These are phyloP conservation scores for Blastocystis sp. DNA, from an alignment of 352 stramenopile genomes.

Conservation along the genomic window DNA sequence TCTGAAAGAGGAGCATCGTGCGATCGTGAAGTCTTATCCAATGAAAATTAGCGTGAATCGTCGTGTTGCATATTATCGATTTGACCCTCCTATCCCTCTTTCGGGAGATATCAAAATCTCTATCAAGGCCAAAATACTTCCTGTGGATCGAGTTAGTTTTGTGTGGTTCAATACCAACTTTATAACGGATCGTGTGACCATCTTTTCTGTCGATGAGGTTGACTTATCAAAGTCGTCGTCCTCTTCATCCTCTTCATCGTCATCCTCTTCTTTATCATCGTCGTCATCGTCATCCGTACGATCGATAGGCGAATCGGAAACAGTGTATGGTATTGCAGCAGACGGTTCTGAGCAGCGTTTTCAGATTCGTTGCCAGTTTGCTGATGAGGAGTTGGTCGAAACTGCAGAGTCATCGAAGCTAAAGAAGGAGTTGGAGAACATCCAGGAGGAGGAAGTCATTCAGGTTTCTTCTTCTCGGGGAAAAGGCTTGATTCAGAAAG, in stretches of 20 bases:
- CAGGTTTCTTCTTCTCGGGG: background rate
- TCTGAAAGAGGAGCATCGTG: conserved; percentile 12
- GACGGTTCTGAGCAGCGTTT: background rate
- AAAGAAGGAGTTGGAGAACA: background rate
- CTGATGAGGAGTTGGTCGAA: background rate
- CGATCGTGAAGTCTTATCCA: background rate
- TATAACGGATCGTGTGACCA: background rate
- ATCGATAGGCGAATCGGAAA: background rate
- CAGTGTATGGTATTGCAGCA: background rate
- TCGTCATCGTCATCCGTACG: background rate
- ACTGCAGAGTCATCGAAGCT: background rate
- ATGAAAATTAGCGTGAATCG: background rate
- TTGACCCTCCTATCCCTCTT: background rate
- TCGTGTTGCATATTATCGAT: background rate
- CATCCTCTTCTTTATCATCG: background rate
- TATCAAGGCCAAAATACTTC: background rate
- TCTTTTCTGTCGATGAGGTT: conserved; percentile 5
- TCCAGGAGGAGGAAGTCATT: background rate
- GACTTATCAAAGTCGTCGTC: conserved; percentile 21
- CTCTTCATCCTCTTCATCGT: background rate
- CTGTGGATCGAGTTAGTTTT: background rate
- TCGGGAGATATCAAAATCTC: background rate
- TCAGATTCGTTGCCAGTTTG: background rate
- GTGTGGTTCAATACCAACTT: conserved; percentile 60
- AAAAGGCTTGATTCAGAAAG: conserved; percentile 16